Conservation (phyloP, 805 yeast species). For the Starmerella etchellsii region DNA sequence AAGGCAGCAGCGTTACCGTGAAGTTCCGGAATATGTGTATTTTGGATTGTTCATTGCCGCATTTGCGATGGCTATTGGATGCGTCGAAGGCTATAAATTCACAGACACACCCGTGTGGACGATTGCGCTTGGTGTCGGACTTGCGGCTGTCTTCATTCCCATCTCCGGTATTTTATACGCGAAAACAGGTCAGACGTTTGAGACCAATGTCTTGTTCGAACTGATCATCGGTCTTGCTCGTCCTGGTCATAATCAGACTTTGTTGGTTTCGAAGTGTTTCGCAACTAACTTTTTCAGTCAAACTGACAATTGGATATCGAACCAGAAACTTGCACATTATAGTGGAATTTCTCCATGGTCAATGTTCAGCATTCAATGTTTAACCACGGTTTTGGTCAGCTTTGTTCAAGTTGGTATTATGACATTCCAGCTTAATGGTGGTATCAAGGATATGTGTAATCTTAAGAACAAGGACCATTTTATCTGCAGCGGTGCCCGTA, state of each 20-base stretch:
- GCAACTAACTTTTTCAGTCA: slow-evolving; percentile 51
- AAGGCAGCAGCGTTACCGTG: slow-evolving; percentile 45
- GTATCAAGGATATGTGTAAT: slow-evolving; percentile 24
- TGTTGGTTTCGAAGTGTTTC: slow-evolving; percentile 38
- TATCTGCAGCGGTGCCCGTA: slow-evolving; percentile 28
- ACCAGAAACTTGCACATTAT: slow-evolving; percentile 44
- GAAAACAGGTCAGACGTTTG: slow-evolving; percentile 37
- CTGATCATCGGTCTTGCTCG: slow-evolving; percentile 44
- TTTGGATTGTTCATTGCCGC: slow-evolving; percentile 33
- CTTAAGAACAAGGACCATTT: slow-evolving; percentile 24
- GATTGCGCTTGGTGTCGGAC: slow-evolving; percentile 39
- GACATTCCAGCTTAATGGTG: slow-evolving; percentile 26
- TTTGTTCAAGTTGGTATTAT: slow-evolving; percentile 25
- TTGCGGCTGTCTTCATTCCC: slow-evolving; percentile 39
- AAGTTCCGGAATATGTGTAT: slow-evolving; percentile 49
- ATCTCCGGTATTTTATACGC: slow-evolving; percentile 38
- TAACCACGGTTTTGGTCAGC: slow-evolving; percentile 22
- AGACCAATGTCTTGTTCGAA: slow-evolving; percentile 37
- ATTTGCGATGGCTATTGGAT: slow-evolving; percentile 34
- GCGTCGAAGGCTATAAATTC: slow-evolving; percentile 28
- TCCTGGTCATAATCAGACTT: slow-evolving; percentile 43
- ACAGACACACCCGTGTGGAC: slow-evolving; percentile 50
- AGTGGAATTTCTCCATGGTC: slow-evolving; percentile 48
- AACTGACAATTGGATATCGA: slow-evolving; percentile 47
- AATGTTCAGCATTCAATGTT: slow-evolving; percentile 37